Percentiles rank a stretch among this genome's conserved stretches.
These are phyloP conservation scores for Canavalia gladiata DNA, from an alignment of 306 rosid genomes.

Conservation along the genomic window DNA sequence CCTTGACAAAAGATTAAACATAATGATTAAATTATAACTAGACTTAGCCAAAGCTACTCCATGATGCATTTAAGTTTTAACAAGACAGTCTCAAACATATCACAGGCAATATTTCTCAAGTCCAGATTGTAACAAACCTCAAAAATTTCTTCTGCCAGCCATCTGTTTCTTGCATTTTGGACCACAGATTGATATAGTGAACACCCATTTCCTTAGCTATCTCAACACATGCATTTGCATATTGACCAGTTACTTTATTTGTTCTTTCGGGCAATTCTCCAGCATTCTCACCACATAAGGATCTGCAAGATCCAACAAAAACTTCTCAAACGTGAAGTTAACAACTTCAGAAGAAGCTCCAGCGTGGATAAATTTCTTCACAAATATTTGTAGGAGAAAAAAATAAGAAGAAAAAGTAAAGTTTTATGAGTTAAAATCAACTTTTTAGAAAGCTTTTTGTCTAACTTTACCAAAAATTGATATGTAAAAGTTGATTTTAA, in stretches of 20 bases:
- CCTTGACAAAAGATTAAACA: too few species aligned
- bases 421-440: too few species aligned
- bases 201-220: constrained; percentile 74
- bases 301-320: constrained; percentile 61
- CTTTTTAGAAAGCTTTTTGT: too few species aligned
- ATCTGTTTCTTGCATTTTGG: constrained; percentile 89
- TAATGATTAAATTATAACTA: too few species aligned
- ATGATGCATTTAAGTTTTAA: constrained; percentile 3
- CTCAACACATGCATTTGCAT: constrained; percentile 80
- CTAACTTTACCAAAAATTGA: too few species aligned
- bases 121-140: constrained; percentile 64
- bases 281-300: constrained; percentile 75
- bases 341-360: not conserved
- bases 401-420: too few species aligned
- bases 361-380: too few species aligned
- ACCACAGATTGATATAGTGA: constrained; percentile 75
- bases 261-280: constrained; percentile 74
- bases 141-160: constrained; percentile 89
- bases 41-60: too few species aligned
- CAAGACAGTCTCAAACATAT: constrained; percentile 23
- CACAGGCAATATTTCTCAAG: constrained; percentile 22
- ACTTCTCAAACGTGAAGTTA: constrained; percentile 38
- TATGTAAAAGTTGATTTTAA: too few species aligned
- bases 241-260: constrained; percentile 78
- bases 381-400: too few species aligned